Evolutionary conservation across 2,329 filamentous ascomycete species (phyloP), one percentile per base, ranked within the genome.

Genomic region (Penicillium sp.): DNA sequence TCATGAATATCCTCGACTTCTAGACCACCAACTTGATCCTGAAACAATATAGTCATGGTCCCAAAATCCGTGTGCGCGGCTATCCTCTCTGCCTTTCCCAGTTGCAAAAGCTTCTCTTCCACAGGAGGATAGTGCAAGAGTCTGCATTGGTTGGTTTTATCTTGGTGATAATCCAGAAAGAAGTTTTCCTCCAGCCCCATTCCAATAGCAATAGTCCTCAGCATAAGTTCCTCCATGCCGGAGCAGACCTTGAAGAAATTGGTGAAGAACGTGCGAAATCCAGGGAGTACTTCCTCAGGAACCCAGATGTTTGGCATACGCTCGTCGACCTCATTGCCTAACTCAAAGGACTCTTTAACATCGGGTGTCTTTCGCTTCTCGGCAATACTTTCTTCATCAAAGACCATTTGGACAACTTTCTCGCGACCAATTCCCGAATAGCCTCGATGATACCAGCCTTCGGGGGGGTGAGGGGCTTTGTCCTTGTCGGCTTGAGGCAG

Each of bases 221-320:
- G 26, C 36, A 53, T 53, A 6, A 49, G 24, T 11, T 70, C 67
- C 6, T 74, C 74, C 5, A 71, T 67, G 1, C 63, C 65, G 39
- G 73, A 71, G 33, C 76, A 77, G 11, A 69, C 66, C 68, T 74
- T 75, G 52, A 70, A 75, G 45, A 74, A 69, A 10, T 47, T 28
- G 0, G 47, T 65, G 63, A 71, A 69, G 49, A 71, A 71, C 0
- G 13, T 44, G 8, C 71, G 68, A 56, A 80, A 81, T 1, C 71
- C 72, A 0, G 77, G 76, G 1, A 81, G 67, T 1, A 70, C 66
- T 9, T 71, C 65, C 4, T 78, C 73, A 0, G 77, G 77, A 1
- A 79, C 65, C 79, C 78, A 81, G 29, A 78, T 75, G 52, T 81
- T 80, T 9, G 73, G 71, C 51, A 77, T 73, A 1, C 71, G 62